Evolutionary conservation across 1,139 yeast genomes (phyloP), one percentile per base, ranked within the genome.

Genomic region (Candida sanyaensis): DNA sequence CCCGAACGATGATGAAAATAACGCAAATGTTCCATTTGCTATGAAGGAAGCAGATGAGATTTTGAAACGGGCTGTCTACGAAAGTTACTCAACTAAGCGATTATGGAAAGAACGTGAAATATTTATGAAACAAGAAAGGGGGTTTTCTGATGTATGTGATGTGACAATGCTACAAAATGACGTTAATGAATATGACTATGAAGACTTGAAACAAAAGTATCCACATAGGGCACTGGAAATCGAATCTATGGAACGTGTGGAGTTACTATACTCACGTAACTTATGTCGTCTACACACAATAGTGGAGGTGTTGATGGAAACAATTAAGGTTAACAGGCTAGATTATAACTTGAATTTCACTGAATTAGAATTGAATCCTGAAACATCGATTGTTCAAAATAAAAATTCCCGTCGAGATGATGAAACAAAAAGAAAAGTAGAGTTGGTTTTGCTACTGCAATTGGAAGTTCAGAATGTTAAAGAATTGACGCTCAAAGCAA

Each of bases 111-210:
- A 87, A 57, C 68, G 91, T 37, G 83, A 83, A 44, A 64, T 69
- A 39, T 92, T 90, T 56, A 84, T 89, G 81, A 70, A 73, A 43
- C 87, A 85, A 51, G 97, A 91, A 59, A 72, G 96, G 48, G 96
- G 95, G 0, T 83, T 81, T 77, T 54, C 61, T 17, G 56, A 66
- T 56, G 69, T 62, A 39, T 67, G 62, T 47, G 55, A 55, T 1
- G 50, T 17, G 51, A 50, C 23, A 34, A 49, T 8, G 42, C 42
- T n/a, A 42, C 44, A 42, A 64, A 17, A 10, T 12, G 48, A 55
- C 21, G 67, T 63, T 26, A 60, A 60, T 48, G 67, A 62, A 4
- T 60, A 62, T 37, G 53, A 60, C 42, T 62, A 50, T 9, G 56
- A 48, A 1, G 49, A 50, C 1, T 50, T 63, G 9, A 42, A 50